Evolutionary conservation across 371 early-diverging fungal genomes (phyloP).

Genomic region (Haplosporangium sp.): DNA sequence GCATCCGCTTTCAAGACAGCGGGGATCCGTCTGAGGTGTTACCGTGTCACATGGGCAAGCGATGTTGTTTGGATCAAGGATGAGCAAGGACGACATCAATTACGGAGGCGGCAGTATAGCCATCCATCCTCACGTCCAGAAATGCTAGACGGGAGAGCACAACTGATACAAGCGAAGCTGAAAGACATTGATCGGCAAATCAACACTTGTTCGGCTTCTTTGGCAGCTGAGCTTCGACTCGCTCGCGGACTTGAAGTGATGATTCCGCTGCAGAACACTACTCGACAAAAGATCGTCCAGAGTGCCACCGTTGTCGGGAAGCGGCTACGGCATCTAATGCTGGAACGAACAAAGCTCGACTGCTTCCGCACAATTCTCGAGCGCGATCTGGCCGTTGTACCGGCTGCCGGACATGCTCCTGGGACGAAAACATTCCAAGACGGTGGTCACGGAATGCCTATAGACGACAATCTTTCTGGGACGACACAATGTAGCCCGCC

Average conservation of each 20-base stretch:
- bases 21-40: constrained; percentile 64
- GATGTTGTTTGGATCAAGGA: constrained; percentile 48
- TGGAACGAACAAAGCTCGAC: constrained; percentile 69
- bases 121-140: constrained; percentile 40
- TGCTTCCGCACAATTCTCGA: constrained; percentile 82
- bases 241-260: constrained; percentile 73
- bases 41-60: constrained; percentile 32
- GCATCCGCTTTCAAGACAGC: constrained; percentile 80
- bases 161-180: constrained; percentile 31
- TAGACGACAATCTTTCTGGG: constrained; percentile 13
- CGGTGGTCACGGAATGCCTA: not conserved
- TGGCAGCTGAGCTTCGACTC: constrained; percentile 62
- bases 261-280: constrained; percentile 72
- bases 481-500: constrained; percentile 13
- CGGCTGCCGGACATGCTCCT: not conserved
- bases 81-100: constrained; percentile 36
- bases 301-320: constrained; percentile 68
- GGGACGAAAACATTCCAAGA: not conserved
- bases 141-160: constrained; percentile 32
- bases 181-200: constrained; percentile 40
- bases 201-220: constrained; percentile 32
- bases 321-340: constrained; percentile 63
- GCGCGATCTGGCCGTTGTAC: constrained; percentile 61
- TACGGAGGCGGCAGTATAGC: constrained; percentile 27
- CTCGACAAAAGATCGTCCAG: constrained; percentile 66